Base-by-base conservation (phyloP, 306 rosid species). In the Hippophae tibetana region DNA sequence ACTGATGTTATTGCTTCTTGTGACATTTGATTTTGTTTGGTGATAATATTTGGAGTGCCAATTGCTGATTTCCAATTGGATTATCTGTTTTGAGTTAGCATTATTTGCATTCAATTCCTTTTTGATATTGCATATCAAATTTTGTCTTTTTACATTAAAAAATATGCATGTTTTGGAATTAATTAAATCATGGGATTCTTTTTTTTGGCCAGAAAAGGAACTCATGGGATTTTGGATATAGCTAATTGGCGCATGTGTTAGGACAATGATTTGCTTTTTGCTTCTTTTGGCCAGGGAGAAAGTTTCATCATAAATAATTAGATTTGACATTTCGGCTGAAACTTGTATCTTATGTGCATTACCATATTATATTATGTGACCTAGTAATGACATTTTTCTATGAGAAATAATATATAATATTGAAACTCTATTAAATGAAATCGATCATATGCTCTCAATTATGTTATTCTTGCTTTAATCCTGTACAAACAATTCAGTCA, bases 211-310 rank as follows among this genome's bases (percentile, higher is more conserved):
- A 18, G 23, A 18, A 18, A 18, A 18, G 18, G 18, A 43, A 5
- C 48, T 52, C 43, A 5, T 58, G 73, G 55, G 63, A 60, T 62
- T 64, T 69, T 68, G 44, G 76, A 13, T 63, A 8, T 62, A 10
- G 25, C 42, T 52, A 9, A 31, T 48, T 48, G 55, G 47, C 40
- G 9, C 8, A 6, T 55, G 27, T 43, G 14, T 43, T 9, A 52
- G 13, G 47, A 44, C 54, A 55, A 31, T 43, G 51, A 42, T n/a
- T 43, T 58, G 52, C 43, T 66, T 43, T 57, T 68, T 26, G 11
- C 54, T 3, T 6, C 5, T 7, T 42, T 53, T 60, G 61, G 60
- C 51, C 48, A 54, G 40, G 42, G 10, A 49, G 10, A 42, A 13
- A 40, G 6, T 50, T 10, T 52, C 7, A 38, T 25, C 13, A 18